Percentiles rank a stretch among this genome's conserved stretches.
Evolutionary conservation across 441 rosid genomes (phyloP).

Genomic region (Sinapis alba): DNA sequence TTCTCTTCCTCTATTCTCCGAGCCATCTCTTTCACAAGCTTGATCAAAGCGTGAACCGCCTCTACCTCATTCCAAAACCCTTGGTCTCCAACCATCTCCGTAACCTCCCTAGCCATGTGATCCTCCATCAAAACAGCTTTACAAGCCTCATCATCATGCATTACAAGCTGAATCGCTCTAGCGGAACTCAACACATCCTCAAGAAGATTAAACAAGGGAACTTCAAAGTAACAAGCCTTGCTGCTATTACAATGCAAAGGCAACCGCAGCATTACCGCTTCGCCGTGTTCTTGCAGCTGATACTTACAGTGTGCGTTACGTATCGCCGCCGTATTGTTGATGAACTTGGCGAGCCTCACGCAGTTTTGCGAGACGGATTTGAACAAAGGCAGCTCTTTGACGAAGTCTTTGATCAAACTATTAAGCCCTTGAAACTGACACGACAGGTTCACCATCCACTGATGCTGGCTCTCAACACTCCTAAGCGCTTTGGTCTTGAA

Average conservation of each 20-base stretch:
- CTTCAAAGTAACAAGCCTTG: not conserved
- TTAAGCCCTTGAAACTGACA: conserved; percentile 87
- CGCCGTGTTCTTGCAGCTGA: conserved; percentile 59
- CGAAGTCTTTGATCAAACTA: conserved; percentile 74
- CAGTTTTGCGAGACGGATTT: conserved; percentile 39
- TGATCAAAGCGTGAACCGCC: conserved; percentile 76
- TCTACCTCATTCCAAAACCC: conserved; percentile 92
- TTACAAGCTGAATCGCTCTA: conserved; percentile 69
- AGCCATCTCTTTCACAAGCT: conserved; percentile 84
- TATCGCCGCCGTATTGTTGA: conserved; percentile 43
- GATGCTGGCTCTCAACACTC: conserved; percentile 81
- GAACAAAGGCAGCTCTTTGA: conserved; percentile 78
- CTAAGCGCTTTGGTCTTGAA: conserved; percentile 78
- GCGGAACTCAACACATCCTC: conserved; percentile 81
- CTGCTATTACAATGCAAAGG: conserved; percentile 49
- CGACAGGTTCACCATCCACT: conserved; percentile 94
- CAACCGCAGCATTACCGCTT: conserved; percentile 56
- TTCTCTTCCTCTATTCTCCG: conserved; percentile 78
- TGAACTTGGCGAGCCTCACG: conserved; percentile 22
- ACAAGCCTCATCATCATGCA: conserved; percentile 78
- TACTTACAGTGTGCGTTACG: conserved; percentile 71
- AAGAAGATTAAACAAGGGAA: conserved; percentile 57
- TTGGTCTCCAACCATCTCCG: conserved; percentile 72
- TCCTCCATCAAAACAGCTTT: conserved; percentile 77
- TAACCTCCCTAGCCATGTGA: conserved; percentile 65